Conservation (phyloP, 2,329 filamentous ascomycete genomes). For the Cordyceps pruinosa region DNA sequence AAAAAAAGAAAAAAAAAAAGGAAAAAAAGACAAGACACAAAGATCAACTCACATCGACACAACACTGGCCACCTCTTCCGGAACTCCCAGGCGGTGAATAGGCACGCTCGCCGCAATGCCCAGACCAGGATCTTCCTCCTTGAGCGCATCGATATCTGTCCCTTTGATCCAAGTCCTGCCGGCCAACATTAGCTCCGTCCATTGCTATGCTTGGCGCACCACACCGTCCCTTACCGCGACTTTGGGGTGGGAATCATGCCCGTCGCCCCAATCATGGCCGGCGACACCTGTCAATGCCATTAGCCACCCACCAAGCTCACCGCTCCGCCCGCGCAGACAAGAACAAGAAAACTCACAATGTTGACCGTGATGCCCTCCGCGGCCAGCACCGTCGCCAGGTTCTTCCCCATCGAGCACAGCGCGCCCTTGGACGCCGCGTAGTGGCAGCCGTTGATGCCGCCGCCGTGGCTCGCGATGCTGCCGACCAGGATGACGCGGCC, state of each 20-base stretch:
- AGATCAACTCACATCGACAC: constrained; percentile 27
- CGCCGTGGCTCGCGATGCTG: constrained; percentile 56
- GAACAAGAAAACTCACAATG: constrained; percentile 20
- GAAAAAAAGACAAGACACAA: background rate
- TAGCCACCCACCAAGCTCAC: background rate
- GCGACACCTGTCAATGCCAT: constrained; percentile 43
- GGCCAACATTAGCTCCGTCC: background rate
- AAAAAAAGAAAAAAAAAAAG: background rate
- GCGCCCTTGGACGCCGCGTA: constrained; percentile 57
- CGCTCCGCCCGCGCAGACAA: background rate
- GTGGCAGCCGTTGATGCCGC: constrained; percentile 56
- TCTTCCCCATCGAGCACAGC: constrained; percentile 54
- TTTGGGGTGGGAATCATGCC: constrained; percentile 52
- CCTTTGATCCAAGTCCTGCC: constrained; percentile 26
- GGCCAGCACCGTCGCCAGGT: constrained; percentile 52
- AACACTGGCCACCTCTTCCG: constrained; percentile 29
- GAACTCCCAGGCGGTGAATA: constrained; percentile 26
- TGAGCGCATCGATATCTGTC: constrained; percentile 24
- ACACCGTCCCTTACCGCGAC: background rate
- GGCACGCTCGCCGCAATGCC: constrained; percentile 29
- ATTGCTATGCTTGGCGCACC: no score
- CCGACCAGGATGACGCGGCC: constrained; percentile 59
- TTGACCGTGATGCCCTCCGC: constrained; percentile 58
- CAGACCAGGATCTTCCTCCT: constrained; percentile 25
- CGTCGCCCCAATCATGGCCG: constrained; percentile 60